Percentiles rank a stretch among this genome's conserved stretches.
Conservation (phyloP, 331 rosid species). For the Malus hybrid region DNA sequence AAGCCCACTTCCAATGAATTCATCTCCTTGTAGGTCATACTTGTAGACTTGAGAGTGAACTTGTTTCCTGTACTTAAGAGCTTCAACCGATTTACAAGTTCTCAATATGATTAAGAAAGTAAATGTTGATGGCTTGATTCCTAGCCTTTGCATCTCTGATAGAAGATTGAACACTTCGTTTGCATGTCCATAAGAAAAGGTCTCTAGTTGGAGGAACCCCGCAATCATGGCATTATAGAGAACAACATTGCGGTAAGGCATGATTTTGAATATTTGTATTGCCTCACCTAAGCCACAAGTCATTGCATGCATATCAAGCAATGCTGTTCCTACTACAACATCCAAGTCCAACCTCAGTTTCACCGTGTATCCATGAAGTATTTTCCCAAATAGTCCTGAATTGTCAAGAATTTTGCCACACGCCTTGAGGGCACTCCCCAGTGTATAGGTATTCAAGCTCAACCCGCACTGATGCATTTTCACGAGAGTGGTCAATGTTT, state of each 20-base stretch:
- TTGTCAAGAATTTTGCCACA: constrained; percentile 22
- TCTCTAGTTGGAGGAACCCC: constrained; percentile 28
- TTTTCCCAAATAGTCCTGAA: constrained; percentile 25
- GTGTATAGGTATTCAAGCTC: constrained; percentile 37
- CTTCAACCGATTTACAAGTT: constrained; percentile 33
- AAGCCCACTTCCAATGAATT: constrained; percentile 46
- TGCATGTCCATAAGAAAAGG: constrained; percentile 10
- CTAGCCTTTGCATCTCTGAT: constrained; percentile 35
- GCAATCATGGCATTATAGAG: constrained; percentile 53
- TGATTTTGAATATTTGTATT: constrained; percentile 24
- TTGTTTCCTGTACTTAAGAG: constrained; percentile 39
- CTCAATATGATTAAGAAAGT: constrained; percentile 45
- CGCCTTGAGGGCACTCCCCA: constrained; percentile 50
- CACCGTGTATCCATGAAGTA: constrained; percentile 32
- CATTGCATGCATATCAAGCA: constrained; percentile 59
- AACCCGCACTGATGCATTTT: constrained; percentile 30
- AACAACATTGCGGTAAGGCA: constrained; percentile 23
- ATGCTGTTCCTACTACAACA: constrained; percentile 42
- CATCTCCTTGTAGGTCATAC: constrained; percentile 34
- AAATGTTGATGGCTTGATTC: constrained; percentile 48
- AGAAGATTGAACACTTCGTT: constrained; percentile 35
- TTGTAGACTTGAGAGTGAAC: constrained; percentile 49
- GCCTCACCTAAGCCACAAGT: constrained; percentile 31
- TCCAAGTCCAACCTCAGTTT: constrained; percentile 39
- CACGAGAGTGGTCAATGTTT: constrained; percentile 30